A percentile compares a stretch with the other conserved stretches of the same genome.
phyloP scores from a whole-genome alignment of 2,329 filamentous ascomycete genomes.

The Elsinoe ampelina region DNA sequence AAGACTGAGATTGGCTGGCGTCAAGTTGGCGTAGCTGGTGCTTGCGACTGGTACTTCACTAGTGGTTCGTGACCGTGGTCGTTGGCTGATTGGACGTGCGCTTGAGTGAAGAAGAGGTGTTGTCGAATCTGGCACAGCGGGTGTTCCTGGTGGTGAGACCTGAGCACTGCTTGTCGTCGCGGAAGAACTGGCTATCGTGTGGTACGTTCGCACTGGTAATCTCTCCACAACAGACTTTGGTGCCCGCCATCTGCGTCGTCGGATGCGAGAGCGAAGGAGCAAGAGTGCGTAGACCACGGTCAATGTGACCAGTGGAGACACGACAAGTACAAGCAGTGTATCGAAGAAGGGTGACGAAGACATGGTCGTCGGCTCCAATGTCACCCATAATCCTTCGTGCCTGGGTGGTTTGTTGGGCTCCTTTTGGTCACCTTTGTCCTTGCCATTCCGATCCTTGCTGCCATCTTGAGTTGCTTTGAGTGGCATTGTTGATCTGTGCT shows the following conservation, averaged over 20 bases:
- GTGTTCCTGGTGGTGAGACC: slow-evolving; percentile 18
- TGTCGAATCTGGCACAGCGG: slow-evolving; percentile 36
- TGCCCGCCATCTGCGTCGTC: slow-evolving; percentile 86
- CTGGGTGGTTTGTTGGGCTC: slow-evolving; percentile 9
- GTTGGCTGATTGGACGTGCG: slow-evolving; percentile 34
- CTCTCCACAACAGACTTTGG: slow-evolving; percentile 93
- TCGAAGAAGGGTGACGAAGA: slow-evolving; percentile 92
- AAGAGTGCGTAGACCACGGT: slow-evolving; percentile 87
- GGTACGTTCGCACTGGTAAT: slow-evolving; percentile 90
- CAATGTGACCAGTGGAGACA: slow-evolving; percentile 84
- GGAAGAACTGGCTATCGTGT: slow-evolving; percentile 62
- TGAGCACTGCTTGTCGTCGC: slow-evolving; percentile 42
- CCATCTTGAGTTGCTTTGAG: not conserved
- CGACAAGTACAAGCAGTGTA: slow-evolving; percentile 88
- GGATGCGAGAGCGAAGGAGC: slow-evolving; percentile 77
- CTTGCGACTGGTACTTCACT: slow-evolving; percentile 43
- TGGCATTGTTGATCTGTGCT: not conserved
- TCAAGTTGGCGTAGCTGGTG: slow-evolving; percentile 20
- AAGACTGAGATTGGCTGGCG: slow-evolving; percentile 21
- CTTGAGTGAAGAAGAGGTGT: slow-evolving; percentile 63
- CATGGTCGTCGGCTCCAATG: slow-evolving; percentile 78
- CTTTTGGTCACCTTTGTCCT: slow-evolving; percentile 10
- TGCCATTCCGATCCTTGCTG: not conserved
- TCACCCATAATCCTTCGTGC: slow-evolving; percentile 91
- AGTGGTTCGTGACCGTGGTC: slow-evolving; percentile 57